phyloP scores from a whole-genome alignment of 176 grass and related monocot genomes.

The Zoysia japonica region DNA sequence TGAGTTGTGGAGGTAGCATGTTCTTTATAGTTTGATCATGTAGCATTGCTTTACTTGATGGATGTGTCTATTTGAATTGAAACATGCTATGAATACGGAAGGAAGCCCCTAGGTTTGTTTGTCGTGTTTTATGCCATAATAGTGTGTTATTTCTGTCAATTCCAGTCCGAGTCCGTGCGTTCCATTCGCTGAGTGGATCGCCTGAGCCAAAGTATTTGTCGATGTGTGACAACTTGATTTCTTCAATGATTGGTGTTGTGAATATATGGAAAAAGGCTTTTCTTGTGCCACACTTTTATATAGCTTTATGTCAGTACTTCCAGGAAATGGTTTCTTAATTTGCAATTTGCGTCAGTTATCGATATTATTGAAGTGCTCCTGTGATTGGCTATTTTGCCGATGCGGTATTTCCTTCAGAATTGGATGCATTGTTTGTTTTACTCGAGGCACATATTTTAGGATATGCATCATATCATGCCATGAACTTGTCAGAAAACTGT shows the following conservation, averaged over 20 bases:
- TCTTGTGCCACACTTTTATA: neutral
- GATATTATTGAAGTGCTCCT: neutral
- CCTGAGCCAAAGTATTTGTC: neutral
- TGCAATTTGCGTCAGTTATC: neutral
- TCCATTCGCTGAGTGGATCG: neutral
- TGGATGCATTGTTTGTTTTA: neutral
- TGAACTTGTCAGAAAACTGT: neutral
- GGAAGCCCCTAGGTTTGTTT: neutral
- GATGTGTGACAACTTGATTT: neutral
- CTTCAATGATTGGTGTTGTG: conserved; percentile 10
- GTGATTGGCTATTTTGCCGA: neutral
- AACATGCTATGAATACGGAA: neutral
- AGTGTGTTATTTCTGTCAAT: neutral
- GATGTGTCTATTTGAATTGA: neutral
- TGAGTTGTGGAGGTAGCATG: neutral
- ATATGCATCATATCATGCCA: neutral
- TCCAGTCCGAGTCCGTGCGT: neutral
- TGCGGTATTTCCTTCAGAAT: conserved; percentile 4
- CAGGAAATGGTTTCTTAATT: too few species aligned
- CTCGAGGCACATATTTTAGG: neutral
- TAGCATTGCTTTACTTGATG: neutral
- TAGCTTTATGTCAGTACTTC: neutral
- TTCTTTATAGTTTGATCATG: neutral
- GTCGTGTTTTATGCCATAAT: neutral
- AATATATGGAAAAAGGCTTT: neutral